Conservation (phyloP, 2,329 filamentous ascomycete species). For the Allantophomopsis lycopodina region DNA sequence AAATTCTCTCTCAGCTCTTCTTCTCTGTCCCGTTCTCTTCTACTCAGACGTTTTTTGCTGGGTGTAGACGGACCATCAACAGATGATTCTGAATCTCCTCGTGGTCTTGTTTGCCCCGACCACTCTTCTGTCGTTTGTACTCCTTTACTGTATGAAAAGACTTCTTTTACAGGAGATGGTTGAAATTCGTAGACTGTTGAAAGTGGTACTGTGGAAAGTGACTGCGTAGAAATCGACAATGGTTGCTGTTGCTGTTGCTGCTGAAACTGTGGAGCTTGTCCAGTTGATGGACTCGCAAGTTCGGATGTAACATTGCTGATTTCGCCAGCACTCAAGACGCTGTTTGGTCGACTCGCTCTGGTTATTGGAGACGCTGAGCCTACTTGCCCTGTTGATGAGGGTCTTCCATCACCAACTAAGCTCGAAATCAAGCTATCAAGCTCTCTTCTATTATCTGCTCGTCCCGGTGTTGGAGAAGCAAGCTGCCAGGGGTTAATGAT, state of each 20-base stretch:
- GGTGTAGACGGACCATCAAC: constrained; percentile 45
- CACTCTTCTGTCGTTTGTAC: constrained; percentile 81
- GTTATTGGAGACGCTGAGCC: constrained; percentile 51
- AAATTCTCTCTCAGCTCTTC: constrained; percentile 81
- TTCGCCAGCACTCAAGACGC: constrained; percentile 70
- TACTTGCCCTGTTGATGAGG: constrained; percentile 50
- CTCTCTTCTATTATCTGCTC: constrained; percentile 56
- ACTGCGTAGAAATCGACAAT: constrained; percentile 37
- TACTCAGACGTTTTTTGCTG: constrained; percentile 52
- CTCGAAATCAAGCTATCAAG: constrained; percentile 79
- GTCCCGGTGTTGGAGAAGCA: constrained; percentile 54
- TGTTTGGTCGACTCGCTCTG: constrained; percentile 69
- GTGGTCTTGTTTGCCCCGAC: constrained; percentile 36
- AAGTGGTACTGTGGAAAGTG: constrained; percentile 58
- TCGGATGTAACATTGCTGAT: constrained; percentile 64
- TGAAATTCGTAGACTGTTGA: constrained; percentile 72
- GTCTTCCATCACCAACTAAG: constrained; percentile 66
- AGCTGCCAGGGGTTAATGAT: constrained; percentile 32
- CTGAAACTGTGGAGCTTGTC: constrained; percentile 13
- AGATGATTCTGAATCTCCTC: constrained; percentile 43
- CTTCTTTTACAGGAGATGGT: constrained; percentile 62
- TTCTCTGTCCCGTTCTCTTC: constrained; percentile 68
- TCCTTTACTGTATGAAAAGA: constrained; percentile 93
- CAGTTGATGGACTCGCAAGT: constrained; percentile 31
- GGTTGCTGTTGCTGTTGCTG: constrained; percentile 17